Evolutionary conservation across 495 filamentous ascomycete species (phyloP), one percentile per base, ranked within the genome.

Genomic region (Daldinia decipiens): DNA sequence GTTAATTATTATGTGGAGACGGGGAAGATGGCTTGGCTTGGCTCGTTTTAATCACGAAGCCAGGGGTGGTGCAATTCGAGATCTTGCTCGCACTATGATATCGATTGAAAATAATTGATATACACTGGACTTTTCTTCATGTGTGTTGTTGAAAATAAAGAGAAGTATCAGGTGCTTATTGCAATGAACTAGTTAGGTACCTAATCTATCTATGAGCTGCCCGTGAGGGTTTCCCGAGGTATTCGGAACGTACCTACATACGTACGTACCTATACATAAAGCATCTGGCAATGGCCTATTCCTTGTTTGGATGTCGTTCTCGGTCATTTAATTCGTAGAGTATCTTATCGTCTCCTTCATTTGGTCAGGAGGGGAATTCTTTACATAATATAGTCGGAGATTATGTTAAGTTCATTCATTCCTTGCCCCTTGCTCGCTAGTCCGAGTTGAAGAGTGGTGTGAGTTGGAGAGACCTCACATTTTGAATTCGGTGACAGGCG

Each of bases 71-170:
- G 43, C 26, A 45, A 17, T 12, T 31, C 38, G 40, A 68, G 65
- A 62, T 51, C 39, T 43, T 68, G 58, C 51, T 62, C 40, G 58
- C n/a, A 29, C 29, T 52, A 59, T 13, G 43, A 66, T 51, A 32
- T 29, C 38, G 21, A 60, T 54, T 67, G 50, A 31, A 29, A 31
- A 29, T 27, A 27, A 53, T 24, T 53, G 15, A 53, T 2, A 53
- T 53, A 53, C 1, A 19, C 26, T 29, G 24, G 51, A 13, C n/a
- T 13, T 31, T 53, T 31, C 19, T 53, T 29, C 51, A 29, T 53
- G 24, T 21, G 15, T 40, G 39, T 5, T 40, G n/a, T 24, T 47
- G 43, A 24, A 12, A 47, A 47, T 47, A 13, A 47, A 24, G 43
- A 47, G 43, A 47, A 47, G 19, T 13, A 13, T 24, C n/a, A n/a